Percentiles rank a stretch among this genome's conserved stretches.
Evolutionary conservation across 257 asterid genomes (phyloP).

Genomic region (Penstemon davidsonii): DNA sequence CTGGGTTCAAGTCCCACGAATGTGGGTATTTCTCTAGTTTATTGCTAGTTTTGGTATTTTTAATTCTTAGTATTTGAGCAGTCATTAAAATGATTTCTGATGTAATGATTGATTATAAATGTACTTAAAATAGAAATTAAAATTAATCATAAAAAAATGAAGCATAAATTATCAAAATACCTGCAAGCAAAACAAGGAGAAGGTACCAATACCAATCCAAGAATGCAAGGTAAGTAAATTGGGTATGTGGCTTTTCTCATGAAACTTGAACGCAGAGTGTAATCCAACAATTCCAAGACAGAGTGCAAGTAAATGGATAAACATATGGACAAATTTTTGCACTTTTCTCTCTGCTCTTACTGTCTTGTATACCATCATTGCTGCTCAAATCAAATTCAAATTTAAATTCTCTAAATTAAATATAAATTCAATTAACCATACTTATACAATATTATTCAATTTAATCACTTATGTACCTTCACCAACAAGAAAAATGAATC

Average conservation of each 20-base stretch:
- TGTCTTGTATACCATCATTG: constrained; percentile 80
- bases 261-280: constrained; percentile 75
- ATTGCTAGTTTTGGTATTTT: too few relatives aligned
- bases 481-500: constrained; percentile 68
- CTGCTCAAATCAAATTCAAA: constrained; percentile 28
- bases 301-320: constrained; percentile 40
- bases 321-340: constrained; percentile 49
- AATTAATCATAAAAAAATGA: background rate
- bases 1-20: too few relatives aligned
- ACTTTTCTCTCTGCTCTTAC: constrained; percentile 45
- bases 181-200: constrained; percentile 71
- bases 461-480: constrained; percentile 46
- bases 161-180: constrained; percentile 29
- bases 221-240: constrained; percentile 69
- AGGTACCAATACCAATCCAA: constrained; percentile 79
- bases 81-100: too few relatives aligned
- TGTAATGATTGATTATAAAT: too few relatives aligned
- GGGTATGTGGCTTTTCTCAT: constrained; percentile 33
- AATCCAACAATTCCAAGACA: constrained; percentile 52
- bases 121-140: too few relatives aligned
- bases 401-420: background rate
- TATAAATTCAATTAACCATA: constrained; percentile 33
- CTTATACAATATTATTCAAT: background rate
- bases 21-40: too few relatives aligned
- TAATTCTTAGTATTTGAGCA: too few relatives aligned